Percentiles rank a stretch among this genome's conserved stretches.
Conservation (phyloP, 352 stramenopile genomes). For the Phytopythium helicoides region DNA sequence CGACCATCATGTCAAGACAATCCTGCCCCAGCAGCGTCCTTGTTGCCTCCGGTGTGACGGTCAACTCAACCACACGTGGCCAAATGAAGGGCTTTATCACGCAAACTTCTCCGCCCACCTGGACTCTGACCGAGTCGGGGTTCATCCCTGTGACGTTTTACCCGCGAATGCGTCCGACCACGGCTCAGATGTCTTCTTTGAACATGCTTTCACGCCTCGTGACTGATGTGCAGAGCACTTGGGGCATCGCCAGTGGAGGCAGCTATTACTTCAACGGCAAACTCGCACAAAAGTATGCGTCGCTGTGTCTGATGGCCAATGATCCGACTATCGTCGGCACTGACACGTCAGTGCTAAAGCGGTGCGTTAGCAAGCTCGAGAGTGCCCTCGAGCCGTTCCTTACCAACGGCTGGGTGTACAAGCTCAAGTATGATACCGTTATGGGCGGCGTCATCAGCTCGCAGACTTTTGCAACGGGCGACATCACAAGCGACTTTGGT, state of each 20-base stretch:
- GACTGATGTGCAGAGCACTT: conserved; percentile 49
- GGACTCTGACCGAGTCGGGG: conserved; percentile 42
- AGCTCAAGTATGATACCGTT: conserved; percentile 60
- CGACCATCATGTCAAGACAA: conserved; percentile 52
- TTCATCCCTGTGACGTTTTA: conserved; percentile 60
- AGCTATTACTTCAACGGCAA: conserved; percentile 84
- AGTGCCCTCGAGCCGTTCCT: conserved; percentile 48
- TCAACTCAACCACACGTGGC: conserved; percentile 52
- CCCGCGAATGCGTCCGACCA: conserved; percentile 37
- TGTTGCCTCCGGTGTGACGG: conserved; percentile 27
- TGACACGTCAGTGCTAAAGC: conserved; percentile 49
- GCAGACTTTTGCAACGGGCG: conserved; percentile 44
- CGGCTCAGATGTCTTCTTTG: conserved; percentile 26
- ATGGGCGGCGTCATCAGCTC: conserved; percentile 65
- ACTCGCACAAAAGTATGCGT: conserved; percentile 70
- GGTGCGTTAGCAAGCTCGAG: conserved; percentile 67
- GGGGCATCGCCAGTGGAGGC: conserved; percentile 42
- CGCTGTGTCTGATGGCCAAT: conserved; percentile 71
- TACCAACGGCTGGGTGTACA: conserved; percentile 61
- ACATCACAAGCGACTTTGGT: conserved; percentile 67
- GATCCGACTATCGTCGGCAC: conserved; percentile 57
- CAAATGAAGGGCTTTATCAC: conserved; percentile 55
- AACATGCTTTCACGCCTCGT: conserved; percentile 46
- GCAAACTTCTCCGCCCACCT: conserved; percentile 31
- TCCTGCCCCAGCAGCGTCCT: conserved; percentile 39